Percentiles rank a stretch among this genome's conserved stretches.
These are phyloP conservation scores for Aspergillus puulaauensis DNA, from an alignment of 2,329 filamentous ascomycete species.

Conservation along the genomic window DNA sequence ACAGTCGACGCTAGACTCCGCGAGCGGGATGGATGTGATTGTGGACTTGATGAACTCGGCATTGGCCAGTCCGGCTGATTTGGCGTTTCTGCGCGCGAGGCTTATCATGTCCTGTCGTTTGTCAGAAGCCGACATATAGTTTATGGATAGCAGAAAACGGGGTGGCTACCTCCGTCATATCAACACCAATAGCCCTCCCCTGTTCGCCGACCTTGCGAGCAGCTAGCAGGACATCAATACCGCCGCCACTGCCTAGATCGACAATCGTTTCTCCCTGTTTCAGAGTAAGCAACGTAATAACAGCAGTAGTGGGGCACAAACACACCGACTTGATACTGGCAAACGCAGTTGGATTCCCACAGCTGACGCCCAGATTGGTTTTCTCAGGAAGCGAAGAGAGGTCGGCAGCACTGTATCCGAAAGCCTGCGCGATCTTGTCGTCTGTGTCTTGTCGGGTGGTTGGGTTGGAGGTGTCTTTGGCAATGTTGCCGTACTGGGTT, in stretches of 20 bases:
- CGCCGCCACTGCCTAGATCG: slow-evolving; percentile 58
- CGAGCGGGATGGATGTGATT: slow-evolving; percentile 54
- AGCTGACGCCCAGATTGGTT: slow-evolving; percentile 55
- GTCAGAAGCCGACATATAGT: no score
- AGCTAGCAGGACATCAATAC: slow-evolving; percentile 59
- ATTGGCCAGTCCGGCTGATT: slow-evolving; percentile 43
- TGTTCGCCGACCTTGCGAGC: slow-evolving; percentile 49
- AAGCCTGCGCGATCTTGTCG: slow-evolving; percentile 48
- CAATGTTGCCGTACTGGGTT: slow-evolving; percentile 6
- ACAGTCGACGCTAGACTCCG: slow-evolving; percentile 48
- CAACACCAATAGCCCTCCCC: slow-evolving; percentile 56
- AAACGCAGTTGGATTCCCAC: slow-evolving; percentile 54
- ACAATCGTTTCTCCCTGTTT: slow-evolving; percentile 54
- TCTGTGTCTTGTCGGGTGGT: neutral
- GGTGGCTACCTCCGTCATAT: slow-evolving; percentile 56
- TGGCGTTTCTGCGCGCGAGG: slow-evolving; percentile 49
- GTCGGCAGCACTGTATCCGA: slow-evolving; percentile 54
- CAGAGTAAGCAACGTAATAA: neutral
- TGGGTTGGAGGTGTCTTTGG: neutral
- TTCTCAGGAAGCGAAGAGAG: slow-evolving; percentile 47
- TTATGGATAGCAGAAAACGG: no score
- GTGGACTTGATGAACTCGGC: slow-evolving; percentile 51
- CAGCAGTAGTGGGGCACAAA: no score
- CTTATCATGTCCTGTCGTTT: slow-evolving; percentile 50
- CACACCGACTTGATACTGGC: slow-evolving; percentile 43